Conservation (phyloP, 148 eudicot species). For the Cornus suecica region DNA sequence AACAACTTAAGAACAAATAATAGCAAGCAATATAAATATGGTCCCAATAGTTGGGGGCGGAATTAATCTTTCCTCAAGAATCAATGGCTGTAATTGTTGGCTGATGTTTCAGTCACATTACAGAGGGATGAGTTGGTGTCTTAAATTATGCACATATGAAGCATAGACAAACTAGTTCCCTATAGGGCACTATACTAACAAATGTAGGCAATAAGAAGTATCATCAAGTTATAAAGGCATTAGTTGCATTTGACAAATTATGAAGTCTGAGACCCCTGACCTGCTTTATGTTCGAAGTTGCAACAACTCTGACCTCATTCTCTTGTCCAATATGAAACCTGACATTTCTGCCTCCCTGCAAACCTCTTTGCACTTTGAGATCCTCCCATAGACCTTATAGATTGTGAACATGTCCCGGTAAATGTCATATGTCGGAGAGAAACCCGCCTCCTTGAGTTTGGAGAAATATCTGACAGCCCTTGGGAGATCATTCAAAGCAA, state of each 20-base stretch:
- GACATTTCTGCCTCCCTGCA: slow-evolving; percentile 73
- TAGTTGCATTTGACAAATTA: slow-evolving; percentile 1
- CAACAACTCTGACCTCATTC: slow-evolving; percentile 39
- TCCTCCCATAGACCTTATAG: slow-evolving; percentile 59
- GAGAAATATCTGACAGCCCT: slow-evolving; percentile 71
- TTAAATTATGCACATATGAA: no score
- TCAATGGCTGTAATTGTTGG: neutral
- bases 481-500: slow-evolving; percentile 72
- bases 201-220: neutral
- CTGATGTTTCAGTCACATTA: neutral
- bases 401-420: slow-evolving; percentile 55
- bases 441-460: slow-evolving; percentile 81
- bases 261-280: slow-evolving; percentile 18
- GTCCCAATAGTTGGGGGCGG: neutral
- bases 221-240: neutral
- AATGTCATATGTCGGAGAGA: slow-evolving; percentile 70
- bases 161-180: neutral
- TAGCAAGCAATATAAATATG: neutral
- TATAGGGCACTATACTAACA: neutral
- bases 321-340: slow-evolving; percentile 62
- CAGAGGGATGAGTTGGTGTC: neutral
- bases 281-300: slow-evolving; percentile 36
- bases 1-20: neutral
- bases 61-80: neutral
- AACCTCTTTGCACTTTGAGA: slow-evolving; percentile 78